Evolutionary conservation across 306 rosid genomes (phyloP).

Genomic region (Sindora glabra): DNA sequence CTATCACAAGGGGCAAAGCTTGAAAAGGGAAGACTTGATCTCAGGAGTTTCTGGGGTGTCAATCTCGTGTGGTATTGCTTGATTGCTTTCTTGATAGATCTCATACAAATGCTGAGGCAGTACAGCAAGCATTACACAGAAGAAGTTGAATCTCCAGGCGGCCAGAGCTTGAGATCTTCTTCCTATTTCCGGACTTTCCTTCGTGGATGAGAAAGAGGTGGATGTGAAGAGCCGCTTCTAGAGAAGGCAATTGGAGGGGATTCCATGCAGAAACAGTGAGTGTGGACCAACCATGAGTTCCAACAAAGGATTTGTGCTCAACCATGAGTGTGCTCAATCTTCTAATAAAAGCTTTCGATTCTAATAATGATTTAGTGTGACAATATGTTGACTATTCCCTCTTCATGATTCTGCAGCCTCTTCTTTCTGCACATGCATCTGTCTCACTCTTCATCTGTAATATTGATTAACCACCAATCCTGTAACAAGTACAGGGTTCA

Average conservation of each 20-base stretch:
- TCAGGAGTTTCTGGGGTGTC: constrained; percentile 81
- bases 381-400: not conserved
- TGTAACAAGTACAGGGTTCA: not conserved
- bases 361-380: constrained; percentile 16
- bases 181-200: constrained; percentile 51
- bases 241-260: constrained; percentile 41
- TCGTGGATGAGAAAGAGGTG: constrained; percentile 67
- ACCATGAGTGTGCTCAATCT: constrained; percentile 16
- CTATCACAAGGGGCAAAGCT: constrained; percentile 55
- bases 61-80: constrained; percentile 63
- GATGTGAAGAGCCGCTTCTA: constrained; percentile 41
- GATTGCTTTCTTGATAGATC: constrained; percentile 65
- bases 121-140: constrained; percentile 40
- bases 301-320: constrained; percentile 30
- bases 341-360: constrained; percentile 7
- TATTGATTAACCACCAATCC: not conserved
- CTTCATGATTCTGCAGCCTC: not conserved
- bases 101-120: constrained; percentile 51
- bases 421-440: too few relatives aligned
- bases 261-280: constrained; percentile 39
- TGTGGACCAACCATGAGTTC: constrained; percentile 27
- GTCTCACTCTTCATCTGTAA: not conserved
- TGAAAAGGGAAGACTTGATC: constrained; percentile 71
- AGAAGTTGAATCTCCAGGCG: constrained; percentile 27
- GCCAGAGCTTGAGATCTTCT: constrained; percentile 22